A percentile compares a stretch with the other conserved stretches of the same genome.
Evolutionary conservation across 1,139 yeast genomes (phyloP).

Genomic region (Yamadazyma epiphylla): DNA sequence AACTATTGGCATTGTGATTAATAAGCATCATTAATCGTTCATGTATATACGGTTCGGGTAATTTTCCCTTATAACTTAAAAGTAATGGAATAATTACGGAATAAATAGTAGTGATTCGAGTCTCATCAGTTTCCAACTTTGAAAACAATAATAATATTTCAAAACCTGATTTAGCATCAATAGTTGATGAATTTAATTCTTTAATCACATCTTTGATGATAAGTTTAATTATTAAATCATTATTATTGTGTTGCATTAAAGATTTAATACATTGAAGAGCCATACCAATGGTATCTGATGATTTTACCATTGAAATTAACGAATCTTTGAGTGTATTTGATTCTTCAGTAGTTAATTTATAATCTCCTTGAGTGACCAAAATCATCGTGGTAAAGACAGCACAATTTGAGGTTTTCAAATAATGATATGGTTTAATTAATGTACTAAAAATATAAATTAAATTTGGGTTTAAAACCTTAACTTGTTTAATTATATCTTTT

Average conservation of each 20-base stretch:
- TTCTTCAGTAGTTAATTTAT: conserved; percentile 35
- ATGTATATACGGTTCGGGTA: conserved; percentile 36
- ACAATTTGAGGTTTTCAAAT: conserved; percentile 27
- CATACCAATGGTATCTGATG: conserved; percentile 31
- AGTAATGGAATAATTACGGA: conserved; percentile 50
- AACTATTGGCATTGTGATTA: conserved; percentile 43
- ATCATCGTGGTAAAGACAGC: conserved; percentile 58
- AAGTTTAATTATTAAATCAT: conserved; percentile 21
- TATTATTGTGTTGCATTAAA: conserved; percentile 39
- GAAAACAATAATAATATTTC: conserved; percentile 53
- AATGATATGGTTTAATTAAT: conserved; percentile 23
- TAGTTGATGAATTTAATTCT: conserved; percentile 6
- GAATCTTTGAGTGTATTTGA: conserved; percentile 23
- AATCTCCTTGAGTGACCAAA: conserved; percentile 51
- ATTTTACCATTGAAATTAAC: conserved; percentile 32
- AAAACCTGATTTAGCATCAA: conserved; percentile 41
- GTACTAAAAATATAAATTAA: conserved; percentile 36
- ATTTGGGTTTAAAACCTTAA: conserved; percentile 21
- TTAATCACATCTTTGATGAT: conserved; percentile 14
- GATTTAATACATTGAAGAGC: conserved; percentile 59
- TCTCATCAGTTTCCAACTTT: conserved; percentile 27
- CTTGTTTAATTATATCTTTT: conserved; percentile 42
- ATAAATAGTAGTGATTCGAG: conserved; percentile 29
- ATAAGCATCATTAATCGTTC: conserved; percentile 52
- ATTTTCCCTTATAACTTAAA: conserved; percentile 33